Conservation (phyloP, 2,329 filamentous ascomycete species). For the Pseudophaeomoniella oleicola region DNA sequence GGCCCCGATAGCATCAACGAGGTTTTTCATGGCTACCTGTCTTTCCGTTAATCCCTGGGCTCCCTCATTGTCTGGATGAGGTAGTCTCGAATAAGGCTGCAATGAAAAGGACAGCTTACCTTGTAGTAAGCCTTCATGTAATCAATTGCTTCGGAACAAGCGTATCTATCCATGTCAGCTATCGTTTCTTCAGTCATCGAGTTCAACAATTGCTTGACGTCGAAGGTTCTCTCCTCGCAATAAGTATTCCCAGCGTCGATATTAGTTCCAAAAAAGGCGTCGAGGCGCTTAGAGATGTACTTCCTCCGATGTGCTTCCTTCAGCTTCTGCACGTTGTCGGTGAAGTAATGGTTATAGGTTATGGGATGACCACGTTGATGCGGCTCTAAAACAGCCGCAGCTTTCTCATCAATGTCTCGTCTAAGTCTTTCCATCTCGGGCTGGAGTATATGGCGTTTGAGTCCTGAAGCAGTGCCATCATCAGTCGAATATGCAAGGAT, state of each 20-base stretch:
- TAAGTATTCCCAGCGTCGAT: neutral
- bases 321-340: constrained; percentile 16
- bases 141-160: constrained; percentile 23
- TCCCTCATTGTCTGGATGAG: neutral
- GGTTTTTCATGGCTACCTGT: constrained; percentile 25
- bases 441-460: constrained; percentile 24
- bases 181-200: constrained; percentile 9
- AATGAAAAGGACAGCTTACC: constrained; percentile 13
- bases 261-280: constrained; percentile 2
- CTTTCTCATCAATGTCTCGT: constrained; percentile 23
- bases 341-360: constrained; percentile 24
- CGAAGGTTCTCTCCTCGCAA: constrained; percentile 1
- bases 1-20: constrained; percentile 25
- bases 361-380: constrained; percentile 24
- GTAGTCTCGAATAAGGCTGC: neutral
- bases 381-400: constrained; percentile 29
- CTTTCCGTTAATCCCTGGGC: neutral
- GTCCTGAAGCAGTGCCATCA: constrained; percentile 20
- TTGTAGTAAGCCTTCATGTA: constrained; percentile 33
- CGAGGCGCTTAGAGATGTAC: neutral
- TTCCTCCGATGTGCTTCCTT: constrained; percentile 4
- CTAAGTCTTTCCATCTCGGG: constrained; percentile 24
- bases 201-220: constrained; percentile 3
- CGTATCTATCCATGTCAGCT: constrained; percentile 21
- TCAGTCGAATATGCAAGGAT: constrained; percentile 24